Conservation (phyloP, 768 basidiomycete genomes). For the Phylloporus rhodoxanthus region DNA sequence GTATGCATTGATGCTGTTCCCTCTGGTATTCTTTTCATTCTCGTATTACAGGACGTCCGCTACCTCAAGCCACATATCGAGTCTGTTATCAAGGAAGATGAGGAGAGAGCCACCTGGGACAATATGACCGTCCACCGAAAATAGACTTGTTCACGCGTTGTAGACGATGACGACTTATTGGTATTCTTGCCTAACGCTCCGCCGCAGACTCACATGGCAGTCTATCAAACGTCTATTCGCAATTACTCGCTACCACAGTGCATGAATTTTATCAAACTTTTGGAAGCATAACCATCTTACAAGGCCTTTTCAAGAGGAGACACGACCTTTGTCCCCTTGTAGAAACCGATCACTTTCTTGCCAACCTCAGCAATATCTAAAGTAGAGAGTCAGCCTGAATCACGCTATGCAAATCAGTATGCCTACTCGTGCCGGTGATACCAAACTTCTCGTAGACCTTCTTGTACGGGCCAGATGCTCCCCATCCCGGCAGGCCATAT, state of each 20-base stretch:
- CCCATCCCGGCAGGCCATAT: slow-evolving; percentile 72
- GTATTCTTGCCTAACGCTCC: slow-evolving; percentile 14
- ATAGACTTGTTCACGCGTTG: slow-evolving; percentile 35
- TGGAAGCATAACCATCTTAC: slow-evolving; percentile 18
- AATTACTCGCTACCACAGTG: slow-evolving; percentile 14
- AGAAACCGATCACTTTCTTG: slow-evolving; percentile 84
- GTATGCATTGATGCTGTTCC: slow-evolving; percentile 40
- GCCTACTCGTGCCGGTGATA: slow-evolving; percentile 68
- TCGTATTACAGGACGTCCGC: slow-evolving; percentile 64
- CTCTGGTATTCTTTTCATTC: slow-evolving; percentile 8
- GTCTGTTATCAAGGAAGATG: slow-evolving; percentile 67
- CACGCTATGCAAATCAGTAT: not conserved
- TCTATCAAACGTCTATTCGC: slow-evolving; percentile 5
- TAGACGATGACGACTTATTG: slow-evolving; percentile 21
- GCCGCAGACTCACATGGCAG: not conserved
- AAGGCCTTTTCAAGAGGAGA: slow-evolving; percentile 78
- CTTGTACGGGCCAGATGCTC: slow-evolving; percentile 84
- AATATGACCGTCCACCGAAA: slow-evolving; percentile 64
- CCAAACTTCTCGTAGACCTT: slow-evolving; percentile 91
- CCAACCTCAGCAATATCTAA: slow-evolving; percentile 72
- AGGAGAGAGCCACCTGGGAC: slow-evolving; percentile 81
- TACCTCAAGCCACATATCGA: slow-evolving; percentile 79
- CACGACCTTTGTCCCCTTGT: slow-evolving; percentile 67
- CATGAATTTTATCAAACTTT: not conserved
- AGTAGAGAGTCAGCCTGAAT: slow-evolving; percentile 7